Conservation (phyloP, 139 green algal species). For the Desmodesmus armatus region DNA sequence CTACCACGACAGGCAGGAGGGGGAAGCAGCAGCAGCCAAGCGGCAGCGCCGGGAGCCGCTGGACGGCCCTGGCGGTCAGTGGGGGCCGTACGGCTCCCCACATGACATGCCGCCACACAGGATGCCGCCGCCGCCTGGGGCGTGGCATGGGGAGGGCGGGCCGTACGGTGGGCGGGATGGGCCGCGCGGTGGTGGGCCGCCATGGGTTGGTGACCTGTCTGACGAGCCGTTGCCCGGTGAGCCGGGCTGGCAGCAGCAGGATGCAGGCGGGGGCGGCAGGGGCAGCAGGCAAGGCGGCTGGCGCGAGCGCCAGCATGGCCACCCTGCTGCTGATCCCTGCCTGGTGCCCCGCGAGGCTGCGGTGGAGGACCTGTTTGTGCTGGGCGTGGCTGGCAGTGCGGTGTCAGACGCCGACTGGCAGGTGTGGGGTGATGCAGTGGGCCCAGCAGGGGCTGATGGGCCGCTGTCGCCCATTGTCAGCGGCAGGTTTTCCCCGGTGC, state of each 20-base stretch:
- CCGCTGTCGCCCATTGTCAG: slow-evolving; percentile 13
- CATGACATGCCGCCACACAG: too few species aligned
- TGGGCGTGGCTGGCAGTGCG: too few species aligned
- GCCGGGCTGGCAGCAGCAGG: slow-evolving; percentile 3
- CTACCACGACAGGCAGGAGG: neutral
- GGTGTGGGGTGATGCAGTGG: neutral
- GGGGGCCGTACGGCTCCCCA: too few species aligned
- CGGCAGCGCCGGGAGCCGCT: neutral
- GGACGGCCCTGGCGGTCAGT: too few species aligned
- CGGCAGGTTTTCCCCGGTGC: slow-evolving; percentile 6
- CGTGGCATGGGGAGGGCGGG: too few species aligned
- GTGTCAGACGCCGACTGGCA: neutral
- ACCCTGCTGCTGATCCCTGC: neutral
- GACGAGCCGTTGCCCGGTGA: neutral
- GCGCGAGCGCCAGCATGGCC: neutral
- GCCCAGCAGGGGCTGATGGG: neutral
- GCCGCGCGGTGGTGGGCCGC: neutral
- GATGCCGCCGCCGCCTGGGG: too few species aligned
- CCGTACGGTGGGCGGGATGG: neutral
- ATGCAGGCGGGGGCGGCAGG: slow-evolving; percentile 9
- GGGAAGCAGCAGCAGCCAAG: neutral
- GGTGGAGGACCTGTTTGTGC: slow-evolving; percentile 27
- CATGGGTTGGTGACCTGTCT: neutral
- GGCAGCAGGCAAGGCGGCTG: neutral
- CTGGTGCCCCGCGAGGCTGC: neutral